Evolutionary conservation across 2,329 filamentous ascomycete genomes (phyloP).

Genomic region (Hypoxylon sp.): DNA sequence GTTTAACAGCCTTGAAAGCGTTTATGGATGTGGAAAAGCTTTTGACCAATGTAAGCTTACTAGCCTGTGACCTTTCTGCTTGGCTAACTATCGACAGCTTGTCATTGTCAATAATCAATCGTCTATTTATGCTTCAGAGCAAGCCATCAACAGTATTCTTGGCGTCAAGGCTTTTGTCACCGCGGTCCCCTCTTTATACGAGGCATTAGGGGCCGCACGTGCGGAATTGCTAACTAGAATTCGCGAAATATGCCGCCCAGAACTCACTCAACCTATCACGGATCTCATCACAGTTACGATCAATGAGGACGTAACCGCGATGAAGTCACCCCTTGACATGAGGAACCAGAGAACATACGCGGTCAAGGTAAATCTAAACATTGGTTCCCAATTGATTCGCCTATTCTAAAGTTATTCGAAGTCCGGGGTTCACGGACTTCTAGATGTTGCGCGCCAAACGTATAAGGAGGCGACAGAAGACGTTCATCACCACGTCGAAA

Average conservation of each 20-base stretch:
- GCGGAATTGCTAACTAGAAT: slow-evolving; percentile 73
- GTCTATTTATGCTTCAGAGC: slow-evolving; percentile 75
- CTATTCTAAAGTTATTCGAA: slow-evolving; percentile 44
- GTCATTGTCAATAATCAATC: slow-evolving; percentile 76
- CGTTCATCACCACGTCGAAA: slow-evolving; percentile 73
- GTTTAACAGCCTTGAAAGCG: slow-evolving; percentile 69
- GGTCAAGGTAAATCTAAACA: slow-evolving; percentile 74
- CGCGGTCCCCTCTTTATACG: slow-evolving; percentile 71
- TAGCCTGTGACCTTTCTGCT: background rate
- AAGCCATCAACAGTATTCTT: slow-evolving; percentile 85
- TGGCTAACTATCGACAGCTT: slow-evolving; percentile 59
- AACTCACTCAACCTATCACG: slow-evolving; percentile 67
- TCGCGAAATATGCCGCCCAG: slow-evolving; percentile 72
- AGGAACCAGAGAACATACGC: slow-evolving; percentile 92
- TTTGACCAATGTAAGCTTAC: slow-evolving; percentile 70
- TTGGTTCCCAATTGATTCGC: background rate
- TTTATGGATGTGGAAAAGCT: slow-evolving; percentile 84
- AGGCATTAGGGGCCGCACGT: slow-evolving; percentile 70
- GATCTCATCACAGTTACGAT: slow-evolving; percentile 73
- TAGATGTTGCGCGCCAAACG: slow-evolving; percentile 87
- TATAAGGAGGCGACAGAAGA: slow-evolving; percentile 90
- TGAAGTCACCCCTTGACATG: slow-evolving; percentile 81
- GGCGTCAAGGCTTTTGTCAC: slow-evolving; percentile 84
- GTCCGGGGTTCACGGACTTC: slow-evolving; percentile 82
- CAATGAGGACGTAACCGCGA: slow-evolving; percentile 82